Conservation (phyloP, 148 eudicot species). For the Chenopodium berlandieri region DNA sequence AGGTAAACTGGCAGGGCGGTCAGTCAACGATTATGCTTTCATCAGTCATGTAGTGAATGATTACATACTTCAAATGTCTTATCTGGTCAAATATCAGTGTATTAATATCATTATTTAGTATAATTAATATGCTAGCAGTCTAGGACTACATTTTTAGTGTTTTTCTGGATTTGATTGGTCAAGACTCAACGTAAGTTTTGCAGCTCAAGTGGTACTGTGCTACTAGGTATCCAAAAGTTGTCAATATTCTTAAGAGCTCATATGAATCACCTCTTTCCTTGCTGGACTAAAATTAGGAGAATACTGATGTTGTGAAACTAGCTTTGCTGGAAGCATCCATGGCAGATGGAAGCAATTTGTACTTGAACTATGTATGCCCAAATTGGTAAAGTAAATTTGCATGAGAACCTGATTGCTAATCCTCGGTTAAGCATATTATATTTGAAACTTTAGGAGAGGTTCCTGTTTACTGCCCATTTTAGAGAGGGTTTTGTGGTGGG, state of each 20-base stretch:
- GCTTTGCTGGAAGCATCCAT: neutral
- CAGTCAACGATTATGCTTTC: conserved; percentile 3
- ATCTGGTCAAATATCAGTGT: neutral
- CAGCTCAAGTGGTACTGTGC: neutral
- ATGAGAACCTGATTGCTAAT: neutral
- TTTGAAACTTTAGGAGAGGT: neutral
- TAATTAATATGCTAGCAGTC: neutral
- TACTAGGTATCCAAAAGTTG: neutral
- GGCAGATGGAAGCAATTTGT: neutral
- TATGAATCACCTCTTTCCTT: neutral
- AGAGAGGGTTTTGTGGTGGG: neutral
- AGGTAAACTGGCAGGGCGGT: neutral
- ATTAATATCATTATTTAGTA: neutral
- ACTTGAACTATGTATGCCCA: neutral
- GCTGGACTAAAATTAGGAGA: neutral
- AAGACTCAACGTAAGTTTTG: neutral
- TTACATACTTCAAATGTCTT: neutral
- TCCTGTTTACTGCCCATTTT: neutral
- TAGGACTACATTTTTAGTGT: neutral
- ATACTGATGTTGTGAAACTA: neutral
- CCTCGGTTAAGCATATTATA: neutral
- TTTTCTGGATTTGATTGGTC: neutral
- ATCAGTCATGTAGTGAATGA: neutral
- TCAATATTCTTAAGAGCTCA: neutral
- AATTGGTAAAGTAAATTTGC: neutral